Evolutionary conservation across 805 yeast genomes (phyloP), one percentile per base, ranked within the genome.

Genomic region (Metschnikowia lochheadii): DNA sequence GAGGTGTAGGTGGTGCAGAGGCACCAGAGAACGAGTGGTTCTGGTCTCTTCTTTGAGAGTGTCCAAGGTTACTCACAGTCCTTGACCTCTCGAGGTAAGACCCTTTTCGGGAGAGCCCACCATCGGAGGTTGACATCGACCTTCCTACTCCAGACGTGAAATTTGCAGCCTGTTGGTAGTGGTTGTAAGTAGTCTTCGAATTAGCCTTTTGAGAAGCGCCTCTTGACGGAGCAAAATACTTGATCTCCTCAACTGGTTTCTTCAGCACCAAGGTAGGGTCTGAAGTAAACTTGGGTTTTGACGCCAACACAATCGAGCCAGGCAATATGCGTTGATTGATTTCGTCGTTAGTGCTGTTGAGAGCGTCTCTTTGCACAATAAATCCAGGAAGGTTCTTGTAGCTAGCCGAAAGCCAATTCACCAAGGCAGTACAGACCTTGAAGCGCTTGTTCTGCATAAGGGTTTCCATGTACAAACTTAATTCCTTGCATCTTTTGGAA

Each of bases 391-490:
- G 56, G n/a, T 53, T 55, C 13, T 62, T 55, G 55, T 60, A 64
- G 1, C 47, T 46, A 2, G 55, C 52, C 36, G 62, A 65, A 29
- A 70, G 52, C 71, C 74, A 66, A 44, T 61, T 61, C 5, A 67
- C 51, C 51, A 72, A 52, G 5, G 59, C 57, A 3, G 63, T 53
- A 2, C 65, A 61, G 4, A 58, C 61, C 49, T 65, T 69, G 56
- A 61, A 67, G 21, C 62, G 55, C 43, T 62, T 59, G 45, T 64
- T 68, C 52, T 64, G 61, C 46, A 64, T 61, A 42, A 74, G 55
- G 38, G 64, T 57, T 44, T 65, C 62, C 40, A 79, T 63, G 60
- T 77, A 79, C 11, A 62, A 54, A 51, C 76, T 67, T 52, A 79
- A 56, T 15, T 68, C 69, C 35, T 68, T 67, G 48, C 79, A 72